phyloP scores from a whole-genome alignment of 495 filamentous ascomycete species.

The Pyronema domesticum region DNA sequence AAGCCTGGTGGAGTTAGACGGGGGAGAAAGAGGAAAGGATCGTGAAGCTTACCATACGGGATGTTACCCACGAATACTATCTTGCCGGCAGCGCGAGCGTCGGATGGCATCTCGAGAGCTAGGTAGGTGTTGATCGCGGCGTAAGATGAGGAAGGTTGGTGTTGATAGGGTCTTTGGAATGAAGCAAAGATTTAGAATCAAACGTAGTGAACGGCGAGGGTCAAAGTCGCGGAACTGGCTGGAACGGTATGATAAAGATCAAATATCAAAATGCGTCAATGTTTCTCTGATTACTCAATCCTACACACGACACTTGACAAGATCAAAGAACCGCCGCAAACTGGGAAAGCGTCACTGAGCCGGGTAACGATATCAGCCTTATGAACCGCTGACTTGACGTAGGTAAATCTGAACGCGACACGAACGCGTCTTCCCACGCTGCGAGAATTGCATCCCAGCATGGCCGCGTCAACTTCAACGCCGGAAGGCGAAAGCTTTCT shows the following conservation, averaged over 20 bases:
- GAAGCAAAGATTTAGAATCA: no score
- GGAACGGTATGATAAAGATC: no score
- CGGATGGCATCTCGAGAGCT: neutral
- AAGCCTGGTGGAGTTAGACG: conserved; percentile 38
- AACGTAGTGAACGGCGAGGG: no score
- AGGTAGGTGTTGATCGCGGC: neutral
- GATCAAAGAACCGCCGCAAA: no score
- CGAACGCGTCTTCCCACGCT: neutral
- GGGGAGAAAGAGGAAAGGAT: conserved; percentile 1
- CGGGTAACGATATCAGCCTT: no score
- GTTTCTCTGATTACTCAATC: no score
- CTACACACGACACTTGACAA: no score
- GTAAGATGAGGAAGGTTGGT: neutral
- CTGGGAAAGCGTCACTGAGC: no score
- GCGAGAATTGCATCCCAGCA: neutral
- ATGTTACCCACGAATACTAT: conserved; percentile 74
- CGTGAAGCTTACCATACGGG: conserved; percentile 38
- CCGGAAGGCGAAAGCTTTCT: neutral
- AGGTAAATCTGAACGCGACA: neutral
- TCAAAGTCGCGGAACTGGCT: no score
- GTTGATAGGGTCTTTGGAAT: no score
- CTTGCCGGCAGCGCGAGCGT: conserved; percentile 2
- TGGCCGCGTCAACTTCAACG: neutral
- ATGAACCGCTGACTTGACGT: no score
- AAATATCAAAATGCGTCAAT: no score